phyloP scores from a whole-genome alignment of 2,329 filamentous ascomycete species.

The Alternaria solani region DNA sequence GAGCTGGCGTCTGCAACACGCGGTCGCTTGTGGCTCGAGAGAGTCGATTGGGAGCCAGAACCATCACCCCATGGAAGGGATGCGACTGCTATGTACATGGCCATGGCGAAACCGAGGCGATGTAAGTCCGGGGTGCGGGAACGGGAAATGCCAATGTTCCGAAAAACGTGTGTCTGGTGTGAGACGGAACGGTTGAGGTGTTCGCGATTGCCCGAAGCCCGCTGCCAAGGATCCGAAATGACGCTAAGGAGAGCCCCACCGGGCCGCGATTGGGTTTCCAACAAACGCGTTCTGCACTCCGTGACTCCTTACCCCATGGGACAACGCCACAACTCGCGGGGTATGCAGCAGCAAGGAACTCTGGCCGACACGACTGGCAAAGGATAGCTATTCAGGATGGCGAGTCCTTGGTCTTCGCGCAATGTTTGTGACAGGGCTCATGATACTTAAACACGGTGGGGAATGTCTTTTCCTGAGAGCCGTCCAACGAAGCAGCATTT shows the following conservation, averaged over 20 bases:
- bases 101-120: not conserved
- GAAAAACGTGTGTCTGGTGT: not conserved
- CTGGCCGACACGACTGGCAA: not conserved
- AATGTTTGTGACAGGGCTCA: not conserved
- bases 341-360: conserved; percentile 1
- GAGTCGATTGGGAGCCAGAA: not conserved
- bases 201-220: conserved; percentile 15
- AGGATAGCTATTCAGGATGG: not conserved
- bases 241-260: conserved; percentile 1
- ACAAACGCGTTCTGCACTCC: not conserved
- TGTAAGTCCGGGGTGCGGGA: not conserved
- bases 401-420: not conserved
- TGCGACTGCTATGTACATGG: not conserved
- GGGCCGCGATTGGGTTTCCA: conserved; percentile 13
- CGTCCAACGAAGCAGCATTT: not conserved
- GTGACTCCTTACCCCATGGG: conserved; percentile 12
- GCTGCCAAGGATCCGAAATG: conserved; percentile 26
- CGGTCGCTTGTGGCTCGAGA: not conserved
- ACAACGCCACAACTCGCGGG: conserved; percentile 8
- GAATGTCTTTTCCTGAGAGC: not conserved
- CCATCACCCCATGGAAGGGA: not conserved
- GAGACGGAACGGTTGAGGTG: not conserved
- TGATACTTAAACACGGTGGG: not conserved
- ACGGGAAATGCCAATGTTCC: not conserved
- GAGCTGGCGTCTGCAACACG: not conserved